Conservation (phyloP, 2,329 filamentous ascomycete species). For the Moelleriella libera region DNA sequence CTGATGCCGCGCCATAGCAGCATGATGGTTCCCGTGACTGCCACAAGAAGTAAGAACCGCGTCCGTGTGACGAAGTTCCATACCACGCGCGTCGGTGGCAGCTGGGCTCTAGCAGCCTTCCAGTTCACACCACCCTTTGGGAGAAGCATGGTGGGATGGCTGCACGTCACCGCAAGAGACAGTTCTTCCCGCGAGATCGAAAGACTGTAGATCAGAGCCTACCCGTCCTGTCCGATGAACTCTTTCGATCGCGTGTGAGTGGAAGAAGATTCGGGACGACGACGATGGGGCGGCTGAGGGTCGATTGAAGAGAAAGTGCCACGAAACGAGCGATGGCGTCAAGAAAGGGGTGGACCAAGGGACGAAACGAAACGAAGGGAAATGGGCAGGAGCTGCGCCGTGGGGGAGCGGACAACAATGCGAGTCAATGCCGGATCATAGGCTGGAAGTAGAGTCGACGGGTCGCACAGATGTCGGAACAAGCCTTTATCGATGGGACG, state of each 20-base stretch:
- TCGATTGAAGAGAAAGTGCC: not conserved
- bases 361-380: not conserved
- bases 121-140: conserved; percentile 83
- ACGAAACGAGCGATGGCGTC: conserved; percentile 2
- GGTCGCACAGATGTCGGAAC: not conserved
- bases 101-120: conserved; percentile 71
- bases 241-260: conserved; percentile 8
- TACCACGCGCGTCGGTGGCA: conserved; percentile 65
- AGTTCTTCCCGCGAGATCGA: too few species aligned
- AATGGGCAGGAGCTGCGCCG: not conserved
- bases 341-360: not conserved
- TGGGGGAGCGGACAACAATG: not conserved
- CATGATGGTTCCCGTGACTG: conserved; percentile 54
- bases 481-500: not conserved
- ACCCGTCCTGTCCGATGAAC: not conserved
- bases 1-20: conserved; percentile 82
- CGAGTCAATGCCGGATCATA: conserved; percentile 1
- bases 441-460: not conserved
- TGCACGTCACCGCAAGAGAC: not conserved
- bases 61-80: conserved; percentile 60
- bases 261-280: not conserved
- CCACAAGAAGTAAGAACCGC: conserved; percentile 62
- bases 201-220: too few species aligned
- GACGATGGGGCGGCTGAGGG: conserved; percentile 1
- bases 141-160: conserved; percentile 56